Conservation (phyloP, 2,329 filamentous ascomycete genomes). For the Colletotrichum endophyticum region DNA sequence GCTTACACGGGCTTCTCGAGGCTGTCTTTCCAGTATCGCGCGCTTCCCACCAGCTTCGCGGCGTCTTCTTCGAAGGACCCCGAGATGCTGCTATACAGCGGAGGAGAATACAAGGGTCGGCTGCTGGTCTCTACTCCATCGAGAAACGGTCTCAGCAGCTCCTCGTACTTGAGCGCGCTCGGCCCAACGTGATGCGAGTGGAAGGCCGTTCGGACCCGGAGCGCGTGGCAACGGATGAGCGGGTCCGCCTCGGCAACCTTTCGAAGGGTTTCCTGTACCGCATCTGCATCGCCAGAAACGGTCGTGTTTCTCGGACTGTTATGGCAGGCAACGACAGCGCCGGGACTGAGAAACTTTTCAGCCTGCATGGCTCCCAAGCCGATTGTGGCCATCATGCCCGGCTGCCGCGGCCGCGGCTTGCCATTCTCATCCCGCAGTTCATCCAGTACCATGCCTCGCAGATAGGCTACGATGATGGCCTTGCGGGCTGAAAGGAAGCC, state of each 20-base stretch:
- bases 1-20: neutral
- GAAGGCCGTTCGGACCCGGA: neutral
- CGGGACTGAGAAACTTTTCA: neutral
- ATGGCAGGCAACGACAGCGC: neutral
- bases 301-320: neutral
- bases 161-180: neutral
- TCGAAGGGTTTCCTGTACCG: neutral
- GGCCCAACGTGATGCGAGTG: neutral
- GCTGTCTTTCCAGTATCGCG: neutral
- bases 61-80: neutral
- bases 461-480: conserved; percentile 39
- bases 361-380: neutral
- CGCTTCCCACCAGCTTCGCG: neutral
- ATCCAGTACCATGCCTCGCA: conserved; percentile 18
- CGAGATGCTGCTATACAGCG: neutral
- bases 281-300: neutral
- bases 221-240: conserved; percentile 23
- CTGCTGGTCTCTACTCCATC: neutral
- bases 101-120: neutral
- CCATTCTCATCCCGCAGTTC: neutral
- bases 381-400: neutral
- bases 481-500: conserved; percentile 35
- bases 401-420: neutral
- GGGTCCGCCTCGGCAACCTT: neutral
- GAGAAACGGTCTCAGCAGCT: neutral